Base-by-base conservation (phyloP, 2,329 filamentous ascomycete genomes). In the Ilyonectria mors-panacis region DNA sequence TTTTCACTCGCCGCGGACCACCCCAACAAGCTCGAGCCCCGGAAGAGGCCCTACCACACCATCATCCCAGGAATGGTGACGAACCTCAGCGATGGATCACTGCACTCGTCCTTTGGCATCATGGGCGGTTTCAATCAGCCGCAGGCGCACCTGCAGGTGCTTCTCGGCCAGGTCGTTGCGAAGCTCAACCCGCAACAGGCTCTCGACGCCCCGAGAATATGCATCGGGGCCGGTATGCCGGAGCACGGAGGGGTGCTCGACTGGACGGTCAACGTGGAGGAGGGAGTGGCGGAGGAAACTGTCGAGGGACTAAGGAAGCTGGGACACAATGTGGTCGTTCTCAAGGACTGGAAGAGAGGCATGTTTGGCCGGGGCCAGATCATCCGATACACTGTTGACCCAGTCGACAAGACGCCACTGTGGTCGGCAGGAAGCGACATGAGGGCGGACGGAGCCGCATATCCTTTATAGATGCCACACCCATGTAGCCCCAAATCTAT, bases 71-170 rank as follows among this genome's bases (percentile, higher is more conserved):
- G 93, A 0, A 87, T 98, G 80, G 90, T 95, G 19, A 98, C 96
- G 0, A 94, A 96, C 73, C 79, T 89, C 19, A 82, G 84, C 5
- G 94, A 97, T 73, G 89, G 89, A 28, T 91, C 88, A 55, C 82
- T 98, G 63, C 93, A 97, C 79, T 92, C 90, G 4, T 93, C 97
- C 0, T 98, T 95, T 76, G 96, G 96, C 59, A 95, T 98, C 67
- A 98, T 98, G 96, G 96, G 96, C 59, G 95, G 94, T 2, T 98
- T 97, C 82, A 98, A 98, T 93, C 96, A 99, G 82, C 96, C 96
- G 0, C 96, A 98, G 81, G 96, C 95, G 23, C 96, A 98, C 67
- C 91, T 98, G 0, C 96, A 98, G 81, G 94, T 97, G 0, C 83
- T 99, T 10, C 85, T 98, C 2, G 97, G 97, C 72, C 95, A 97